Conservation (phyloP, 768 basidiomycete genomes). For the Mycena kentingensis region DNA sequence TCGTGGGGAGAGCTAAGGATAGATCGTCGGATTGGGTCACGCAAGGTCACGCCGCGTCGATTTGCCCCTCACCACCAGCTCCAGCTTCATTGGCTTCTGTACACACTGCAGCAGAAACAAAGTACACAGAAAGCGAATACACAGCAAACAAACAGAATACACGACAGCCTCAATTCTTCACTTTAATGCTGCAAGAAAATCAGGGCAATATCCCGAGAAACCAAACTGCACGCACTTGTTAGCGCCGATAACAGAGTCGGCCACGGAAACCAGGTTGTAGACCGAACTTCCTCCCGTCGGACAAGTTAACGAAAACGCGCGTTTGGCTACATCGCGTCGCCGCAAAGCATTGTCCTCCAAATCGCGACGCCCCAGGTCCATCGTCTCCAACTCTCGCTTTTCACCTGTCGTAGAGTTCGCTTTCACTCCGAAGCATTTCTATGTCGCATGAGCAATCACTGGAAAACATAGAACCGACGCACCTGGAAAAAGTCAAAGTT, state of each 20-base stretch:
- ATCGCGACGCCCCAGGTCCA: neutral
- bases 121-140: too few relatives aligned
- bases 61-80: too few relatives aligned
- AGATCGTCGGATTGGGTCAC: too few relatives aligned
- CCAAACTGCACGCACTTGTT: slow-evolving; percentile 15
- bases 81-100: too few relatives aligned
- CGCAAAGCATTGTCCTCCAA: neutral
- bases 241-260: slow-evolving; percentile 5
- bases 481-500: slow-evolving; percentile 42
- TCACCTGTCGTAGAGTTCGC: slow-evolving; percentile 2
- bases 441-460: neutral
- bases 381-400: slow-evolving; percentile 1
- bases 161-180: too few relatives aligned
- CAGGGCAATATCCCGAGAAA: too few relatives aligned
- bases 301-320: slow-evolving; percentile 5
- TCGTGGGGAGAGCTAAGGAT: too few relatives aligned
- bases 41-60: too few relatives aligned
- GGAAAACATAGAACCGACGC: neutral
- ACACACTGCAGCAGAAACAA: too few relatives aligned
- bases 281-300: neutral
- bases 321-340: slow-evolving; percentile 1
- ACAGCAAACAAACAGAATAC: too few relatives aligned
- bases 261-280: slow-evolving; percentile 9
- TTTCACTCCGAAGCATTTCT: slow-evolving; percentile 21
- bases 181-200: too few relatives aligned